Conservation (phyloP, 2,329 filamentous ascomycete species). For the Zymoseptoria passerinii region DNA sequence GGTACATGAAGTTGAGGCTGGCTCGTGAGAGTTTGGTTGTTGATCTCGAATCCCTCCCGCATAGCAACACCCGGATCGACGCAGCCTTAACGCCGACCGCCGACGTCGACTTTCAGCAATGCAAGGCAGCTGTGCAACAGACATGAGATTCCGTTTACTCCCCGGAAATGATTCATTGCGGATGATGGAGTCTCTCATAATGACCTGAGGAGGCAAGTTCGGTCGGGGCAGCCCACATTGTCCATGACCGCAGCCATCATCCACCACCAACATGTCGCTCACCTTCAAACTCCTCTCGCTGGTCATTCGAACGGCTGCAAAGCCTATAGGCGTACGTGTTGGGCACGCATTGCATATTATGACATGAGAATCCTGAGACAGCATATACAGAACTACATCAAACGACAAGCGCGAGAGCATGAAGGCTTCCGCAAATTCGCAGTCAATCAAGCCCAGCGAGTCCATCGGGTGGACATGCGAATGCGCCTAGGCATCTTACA, state of each 20-base stretch:
- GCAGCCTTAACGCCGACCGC: not conserved
- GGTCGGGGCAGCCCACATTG: slow-evolving; percentile 6
- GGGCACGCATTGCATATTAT: slow-evolving; percentile 1
- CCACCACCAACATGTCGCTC: slow-evolving; percentile 46
- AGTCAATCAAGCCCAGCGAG: slow-evolving; percentile 53
- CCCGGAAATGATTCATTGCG: not conserved
- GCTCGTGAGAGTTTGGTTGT: not conserved
- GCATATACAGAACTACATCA: slow-evolving; percentile 53
- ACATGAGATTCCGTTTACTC: not conserved
- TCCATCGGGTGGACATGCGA: slow-evolving; percentile 61
- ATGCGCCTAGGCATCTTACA: slow-evolving; percentile 58
- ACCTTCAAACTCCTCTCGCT: slow-evolving; percentile 60
- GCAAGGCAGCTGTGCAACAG: not conserved
- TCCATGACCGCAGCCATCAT: not conserved
- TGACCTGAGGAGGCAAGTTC: slow-evolving; percentile 7
- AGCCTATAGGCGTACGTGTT: slow-evolving; percentile 55
- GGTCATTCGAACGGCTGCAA: slow-evolving; percentile 56
- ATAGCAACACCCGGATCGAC: not conserved
- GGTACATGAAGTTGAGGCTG: not conserved
- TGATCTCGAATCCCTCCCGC: not conserved
- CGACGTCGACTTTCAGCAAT: not conserved
- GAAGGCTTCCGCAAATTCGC: slow-evolving; percentile 56
- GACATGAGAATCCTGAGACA: slow-evolving; percentile 1
- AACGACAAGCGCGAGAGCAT: slow-evolving; percentile 60
- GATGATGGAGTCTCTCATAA: not conserved